phyloP scores from a whole-genome alignment of 345 rosid species.

The Boechera stricta region DNA sequence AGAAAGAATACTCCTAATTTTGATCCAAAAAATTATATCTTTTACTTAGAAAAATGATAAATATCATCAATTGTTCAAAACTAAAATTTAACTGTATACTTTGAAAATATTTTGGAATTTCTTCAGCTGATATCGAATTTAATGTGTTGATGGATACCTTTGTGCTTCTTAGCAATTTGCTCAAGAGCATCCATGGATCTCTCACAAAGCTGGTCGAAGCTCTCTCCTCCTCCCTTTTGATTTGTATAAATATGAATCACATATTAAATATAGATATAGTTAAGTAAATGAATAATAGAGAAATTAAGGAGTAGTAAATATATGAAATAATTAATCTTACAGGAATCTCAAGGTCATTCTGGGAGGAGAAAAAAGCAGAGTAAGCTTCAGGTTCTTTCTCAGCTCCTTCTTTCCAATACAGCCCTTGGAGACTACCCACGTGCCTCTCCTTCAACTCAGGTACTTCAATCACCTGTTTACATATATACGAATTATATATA shows the following conservation, averaged over 20 bases:
- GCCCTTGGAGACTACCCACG: constrained; percentile 46
- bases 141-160: constrained; percentile 27
- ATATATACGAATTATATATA: background rate
- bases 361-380: constrained; percentile 46
- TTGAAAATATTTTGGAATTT: too few relatives aligned
- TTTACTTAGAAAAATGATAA: too few relatives aligned
- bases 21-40: too few relatives aligned
- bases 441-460: constrained; percentile 46
- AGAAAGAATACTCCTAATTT: background rate
- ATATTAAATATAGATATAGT: background rate
- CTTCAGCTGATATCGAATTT: background rate
- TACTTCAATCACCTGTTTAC: constrained; percentile 41
- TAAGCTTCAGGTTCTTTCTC: constrained; percentile 50
- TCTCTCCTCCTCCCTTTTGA: constrained; percentile 49
- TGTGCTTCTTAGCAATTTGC: constrained; percentile 45
- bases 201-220: constrained; percentile 49
- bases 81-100: too few relatives aligned
- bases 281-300: background rate
- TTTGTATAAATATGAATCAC: background rate
- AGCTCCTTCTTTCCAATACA: constrained; percentile 46
- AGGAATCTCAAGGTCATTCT: constrained; percentile 47
- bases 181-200: constrained; percentile 47
- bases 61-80: too few relatives aligned
- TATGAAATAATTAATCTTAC: constrained; percentile 1
- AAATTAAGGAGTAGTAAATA: background rate